Evolutionary conservation across 176 grass and related monocot species (phyloP).

Genomic region (Oryza rufipogon): DNA sequence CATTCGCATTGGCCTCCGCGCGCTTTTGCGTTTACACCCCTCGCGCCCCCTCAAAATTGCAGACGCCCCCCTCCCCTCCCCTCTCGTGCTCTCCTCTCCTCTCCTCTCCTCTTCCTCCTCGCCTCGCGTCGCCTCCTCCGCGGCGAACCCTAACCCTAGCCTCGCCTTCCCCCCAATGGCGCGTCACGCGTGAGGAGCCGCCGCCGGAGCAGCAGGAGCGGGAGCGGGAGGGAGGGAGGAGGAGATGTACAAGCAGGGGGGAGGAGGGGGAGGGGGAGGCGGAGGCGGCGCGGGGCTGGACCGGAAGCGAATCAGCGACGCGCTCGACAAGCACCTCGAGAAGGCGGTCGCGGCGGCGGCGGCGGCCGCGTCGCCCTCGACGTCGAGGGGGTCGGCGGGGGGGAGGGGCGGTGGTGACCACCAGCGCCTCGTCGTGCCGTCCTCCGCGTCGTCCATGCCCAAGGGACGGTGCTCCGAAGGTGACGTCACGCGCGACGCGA

Average conservation of each 20-base stretch:
- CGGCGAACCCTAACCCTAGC: slow-evolving; percentile 52
- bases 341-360: slow-evolving; percentile 40
- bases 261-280: slow-evolving; percentile 3
- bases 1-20: too few relatives aligned
- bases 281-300: slow-evolving; percentile 52
- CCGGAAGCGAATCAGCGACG: slow-evolving; percentile 68
- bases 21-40: slow-evolving; percentile 33
- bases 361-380: slow-evolving; percentile 43
- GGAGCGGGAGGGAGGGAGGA: neutral
- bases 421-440: slow-evolving; percentile 55
- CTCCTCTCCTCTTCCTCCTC: neutral
- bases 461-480: slow-evolving; percentile 60
- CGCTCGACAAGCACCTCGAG: slow-evolving; percentile 73
- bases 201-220: neutral
- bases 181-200: slow-evolving; percentile 37
- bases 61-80: neutral
- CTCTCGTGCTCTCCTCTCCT: neutral
- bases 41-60: slow-evolving; percentile 32
- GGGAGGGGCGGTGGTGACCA: slow-evolving; percentile 51
- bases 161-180: slow-evolving; percentile 31
- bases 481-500: slow-evolving; percentile 20
- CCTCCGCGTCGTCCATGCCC: slow-evolving; percentile 51
- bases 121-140: neutral
- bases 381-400: slow-evolving; percentile 56
- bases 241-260: slow-evolving; percentile 65